Conservation (phyloP, 2,329 filamentous ascomycete genomes). For the Herpomyces periplanetae region DNA sequence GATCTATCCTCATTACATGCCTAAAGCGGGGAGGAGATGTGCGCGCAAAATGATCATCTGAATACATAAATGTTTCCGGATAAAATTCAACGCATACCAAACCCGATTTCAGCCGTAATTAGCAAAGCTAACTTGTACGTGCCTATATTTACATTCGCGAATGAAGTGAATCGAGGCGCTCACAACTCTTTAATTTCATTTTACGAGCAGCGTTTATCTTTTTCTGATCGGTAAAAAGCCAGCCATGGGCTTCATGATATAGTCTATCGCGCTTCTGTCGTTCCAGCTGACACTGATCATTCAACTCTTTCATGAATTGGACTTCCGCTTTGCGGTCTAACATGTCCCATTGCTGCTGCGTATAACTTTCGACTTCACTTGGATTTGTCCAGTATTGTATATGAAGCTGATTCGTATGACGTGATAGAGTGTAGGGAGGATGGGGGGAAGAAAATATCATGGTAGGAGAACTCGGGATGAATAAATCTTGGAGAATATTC, state of each 20-base stretch:
- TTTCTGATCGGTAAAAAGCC: constrained; percentile 42
- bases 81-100: no score
- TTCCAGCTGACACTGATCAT: constrained; percentile 34
- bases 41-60: no score
- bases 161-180: constrained; percentile 13
- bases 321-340: constrained; percentile 41
- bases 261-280: constrained; percentile 20
- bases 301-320: constrained; percentile 24
- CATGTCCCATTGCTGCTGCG: constrained; percentile 22
- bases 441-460: constrained; percentile 34
- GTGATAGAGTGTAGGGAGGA: constrained; percentile 25
- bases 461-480: constrained; percentile 20
- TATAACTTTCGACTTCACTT: constrained; percentile 27
- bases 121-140: no score
- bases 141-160: no score
- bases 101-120: no score
- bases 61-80: no score
- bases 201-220: constrained; percentile 29
- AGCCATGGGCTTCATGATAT: constrained; percentile 41
- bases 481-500: constrained; percentile 40
- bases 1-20: no score
- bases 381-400: constrained; percentile 62
- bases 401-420: constrained; percentile 25
- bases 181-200: constrained; percentile 14
- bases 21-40: no score